Evolutionary conservation across 192 early-diverging fungal species (phyloP), one percentile per base, ranked within the genome.

Genomic region (Backusella liffmaniae): DNA sequence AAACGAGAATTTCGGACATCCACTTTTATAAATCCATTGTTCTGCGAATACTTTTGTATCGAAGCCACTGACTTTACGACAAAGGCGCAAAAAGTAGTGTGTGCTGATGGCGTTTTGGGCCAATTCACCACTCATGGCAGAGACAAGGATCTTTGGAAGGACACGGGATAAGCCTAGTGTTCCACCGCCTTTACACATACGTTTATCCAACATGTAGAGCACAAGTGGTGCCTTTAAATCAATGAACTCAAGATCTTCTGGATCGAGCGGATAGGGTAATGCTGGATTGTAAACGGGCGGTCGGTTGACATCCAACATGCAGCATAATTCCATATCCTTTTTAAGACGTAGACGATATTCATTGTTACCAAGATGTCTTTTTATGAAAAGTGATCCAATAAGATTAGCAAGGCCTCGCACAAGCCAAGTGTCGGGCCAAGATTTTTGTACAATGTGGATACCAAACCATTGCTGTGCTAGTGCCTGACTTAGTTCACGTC

Each of bases 401-500:
- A 90, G 93, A 76, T 94, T 92, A 0, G 93, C 89, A 29, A 99
- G 78, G 13, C 96, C 97, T 46, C 88, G 76, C 7, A 93, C 90
- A 16, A 99, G 81, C 98, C 98, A 99, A 30, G 89, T 87, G 83
- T 99, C 98, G 7, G 88, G 86, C 92, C 94, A 89, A 21, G 78
- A 77, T 70, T 87, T 86, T 4, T 90, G 86, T 39, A 85, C 78
- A 46, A 99, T 90, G 76, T 92, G 95, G 21, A 93, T 89, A 12
- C 97, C 97, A 81, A 99, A 97, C 97, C 97, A 99, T 88, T 99
- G 98, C 53, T 89, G 82, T 21, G 94, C 94, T 5, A 98, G 77
- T 0, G 90, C 91, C 49, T 90, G 80, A 21, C 88, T 90, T 51
- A 99, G 76, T 29, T 81, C 67, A 6, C 88, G 88, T 59, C 95